Conservation (phyloP, 2,329 filamentous ascomycete species). For the Diaporthe destruens region DNA sequence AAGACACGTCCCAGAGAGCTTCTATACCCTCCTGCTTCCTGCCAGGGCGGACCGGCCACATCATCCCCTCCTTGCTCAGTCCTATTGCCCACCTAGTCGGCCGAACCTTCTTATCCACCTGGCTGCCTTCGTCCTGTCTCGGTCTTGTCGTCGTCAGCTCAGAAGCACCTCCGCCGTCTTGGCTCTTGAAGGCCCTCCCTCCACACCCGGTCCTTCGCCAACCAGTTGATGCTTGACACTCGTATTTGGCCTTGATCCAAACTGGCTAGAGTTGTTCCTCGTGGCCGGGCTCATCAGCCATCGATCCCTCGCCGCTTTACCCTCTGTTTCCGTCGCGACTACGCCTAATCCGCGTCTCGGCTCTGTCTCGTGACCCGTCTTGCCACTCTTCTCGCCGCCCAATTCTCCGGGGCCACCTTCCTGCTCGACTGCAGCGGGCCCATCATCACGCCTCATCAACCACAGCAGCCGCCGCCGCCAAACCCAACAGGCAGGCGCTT, state of each 20-base stretch:
- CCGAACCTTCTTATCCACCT: neutral
- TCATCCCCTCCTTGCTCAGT: slow-evolving; percentile 5
- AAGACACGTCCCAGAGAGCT: slow-evolving; percentile 4
- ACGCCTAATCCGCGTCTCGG: slow-evolving; percentile 12
- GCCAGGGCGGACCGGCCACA: slow-evolving; percentile 28
- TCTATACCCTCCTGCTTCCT: slow-evolving; percentile 5
- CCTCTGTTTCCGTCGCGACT: slow-evolving; percentile 18
- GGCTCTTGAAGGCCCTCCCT: neutral
- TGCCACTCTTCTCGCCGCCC: slow-evolving; percentile 37
- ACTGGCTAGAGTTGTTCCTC: slow-evolving; percentile 12
- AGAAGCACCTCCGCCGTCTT: neutral
- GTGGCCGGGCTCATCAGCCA: neutral
- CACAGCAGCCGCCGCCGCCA: neutral
- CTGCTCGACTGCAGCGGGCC: slow-evolving; percentile 26
- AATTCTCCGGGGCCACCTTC: slow-evolving; percentile 18
- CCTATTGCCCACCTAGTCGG: slow-evolving; percentile 12
- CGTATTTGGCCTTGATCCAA: neutral
- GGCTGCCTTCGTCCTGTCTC: neutral
- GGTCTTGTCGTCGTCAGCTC: neutral
- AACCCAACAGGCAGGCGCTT: neutral
- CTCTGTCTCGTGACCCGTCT: slow-evolving; percentile 36
- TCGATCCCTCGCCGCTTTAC: slow-evolving; percentile 11
- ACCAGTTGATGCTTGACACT: slow-evolving; percentile 19
- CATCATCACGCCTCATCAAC: slow-evolving; percentile 1
- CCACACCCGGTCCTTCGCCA: slow-evolving; percentile 5